Evolutionary conservation across 805 yeast species (phyloP), one percentile per base, ranked within the genome.

Genomic region (Myxozyma kluyveri): DNA sequence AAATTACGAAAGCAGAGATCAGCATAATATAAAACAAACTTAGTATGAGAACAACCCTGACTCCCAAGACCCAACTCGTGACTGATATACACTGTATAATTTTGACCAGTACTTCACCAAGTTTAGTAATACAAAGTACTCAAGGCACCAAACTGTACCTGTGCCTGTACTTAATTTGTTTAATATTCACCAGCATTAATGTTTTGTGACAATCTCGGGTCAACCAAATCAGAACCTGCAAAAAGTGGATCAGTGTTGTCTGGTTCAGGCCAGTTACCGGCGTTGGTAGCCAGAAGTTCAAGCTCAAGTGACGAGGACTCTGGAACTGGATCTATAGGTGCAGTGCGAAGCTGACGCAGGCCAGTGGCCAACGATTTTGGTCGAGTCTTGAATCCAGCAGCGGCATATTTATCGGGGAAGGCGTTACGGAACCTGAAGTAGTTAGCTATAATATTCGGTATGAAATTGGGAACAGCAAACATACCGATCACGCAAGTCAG

Each of bases 391-490:
- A 72, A 72, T 10, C 76, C 76, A 5, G 76, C 76, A 2, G 73
- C 73, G 9, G 70, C 67, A 57, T 72, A 72, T 21, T 69, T 61
- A 27, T 72, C 73, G 4, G 76, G 76, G 62, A 70, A 73, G 24
- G 76, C 76, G 57, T 72, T 73, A 32, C 76, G 63, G 64, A 73
- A 72, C n/a, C n/a, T n/a, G n/a, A n/a, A n/a, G n/a, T n/a, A n/a
- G n/a, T n/a, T 27, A 57, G 37, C 21, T 12, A 23, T 12, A 37
- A n/a, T 17, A 24, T 17, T 24, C 35, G 36, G 14, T 12, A 4
- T 21, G 10, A 43, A 44, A 18, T 21, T 12, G 33, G n/a, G 29
- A 49, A 14, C 45, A 48, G n/a, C n/a, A n/a, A n/a, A n/a, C n/a
- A n/a, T n/a, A n/a, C 39, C 76, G 63, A 58, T 73, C 77, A 12